A percentile compares a stretch with the other conserved stretches of the same genome.
These are phyloP conservation scores for Colletotrichum phormii DNA, from an alignment of 2,329 filamentous ascomycete genomes.

Conservation along the genomic window DNA sequence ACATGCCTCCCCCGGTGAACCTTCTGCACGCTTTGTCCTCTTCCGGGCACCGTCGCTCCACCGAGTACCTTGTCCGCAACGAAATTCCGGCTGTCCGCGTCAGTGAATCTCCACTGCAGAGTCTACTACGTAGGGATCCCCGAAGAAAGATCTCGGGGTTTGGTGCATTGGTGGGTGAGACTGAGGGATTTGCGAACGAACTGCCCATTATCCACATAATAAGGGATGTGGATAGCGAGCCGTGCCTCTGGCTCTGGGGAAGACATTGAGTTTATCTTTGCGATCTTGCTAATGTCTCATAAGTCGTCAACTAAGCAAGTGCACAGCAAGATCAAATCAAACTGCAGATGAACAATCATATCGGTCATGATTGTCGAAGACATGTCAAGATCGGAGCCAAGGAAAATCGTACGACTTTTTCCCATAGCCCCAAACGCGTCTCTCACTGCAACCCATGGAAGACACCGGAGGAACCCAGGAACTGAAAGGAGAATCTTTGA, in stretches of 20 bases:
- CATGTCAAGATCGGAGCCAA: neutral
- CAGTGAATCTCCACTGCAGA: slow-evolving; percentile 1
- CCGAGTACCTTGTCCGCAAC: neutral
- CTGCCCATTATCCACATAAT: slow-evolving; percentile 20
- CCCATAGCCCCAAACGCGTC: neutral
- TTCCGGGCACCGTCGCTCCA: slow-evolving; percentile 6
- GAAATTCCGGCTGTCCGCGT: slow-evolving; percentile 9
- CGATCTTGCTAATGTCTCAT: neutral
- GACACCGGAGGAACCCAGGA: neutral
- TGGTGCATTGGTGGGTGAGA: too few relatives aligned
- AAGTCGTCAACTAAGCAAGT: neutral
- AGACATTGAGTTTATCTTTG: slow-evolving; percentile 14
- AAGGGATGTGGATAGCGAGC: slow-evolving; percentile 16
- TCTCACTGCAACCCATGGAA: neutral
- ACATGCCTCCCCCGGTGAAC: slow-evolving; percentile 12
- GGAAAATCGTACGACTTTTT: neutral
- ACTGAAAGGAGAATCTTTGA: neutral
- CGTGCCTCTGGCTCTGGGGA: neutral
- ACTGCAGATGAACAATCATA: neutral
- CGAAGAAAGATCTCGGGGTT: neutral
- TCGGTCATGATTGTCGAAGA: neutral
- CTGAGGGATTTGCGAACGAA: slow-evolving; percentile 3
- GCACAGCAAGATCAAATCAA: neutral
- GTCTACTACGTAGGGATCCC: slow-evolving; percentile 8
- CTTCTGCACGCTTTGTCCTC: slow-evolving; percentile 17